A percentile compares a stretch with the other conserved stretches of the same genome.
Conservation (phyloP, 1,139 yeast genomes). For the Magnusiomyces sp. region DNA sequence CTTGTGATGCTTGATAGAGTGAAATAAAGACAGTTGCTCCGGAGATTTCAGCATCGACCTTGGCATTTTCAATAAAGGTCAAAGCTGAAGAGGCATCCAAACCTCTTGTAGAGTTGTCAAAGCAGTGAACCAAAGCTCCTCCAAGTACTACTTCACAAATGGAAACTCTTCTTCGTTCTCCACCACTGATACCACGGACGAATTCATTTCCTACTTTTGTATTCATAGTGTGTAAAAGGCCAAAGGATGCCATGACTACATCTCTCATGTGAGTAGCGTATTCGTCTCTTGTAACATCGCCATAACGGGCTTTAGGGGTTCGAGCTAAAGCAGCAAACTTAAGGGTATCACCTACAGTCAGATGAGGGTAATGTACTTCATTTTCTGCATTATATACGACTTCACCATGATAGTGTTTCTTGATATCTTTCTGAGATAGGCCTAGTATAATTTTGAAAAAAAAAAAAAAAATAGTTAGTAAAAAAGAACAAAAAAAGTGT, state of each 20-base stretch:
- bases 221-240: conserved; percentile 54
- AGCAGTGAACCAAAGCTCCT: conserved; percentile 56
- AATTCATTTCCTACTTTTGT: conserved; percentile 65
- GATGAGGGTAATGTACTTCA: conserved; percentile 66
- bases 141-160: conserved; percentile 60
- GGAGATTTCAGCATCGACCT: conserved; percentile 51
- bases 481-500: no score
- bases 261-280: conserved; percentile 56
- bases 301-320: conserved; percentile 57
- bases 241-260: conserved; percentile 65
- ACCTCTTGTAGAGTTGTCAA: conserved; percentile 74
- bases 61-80: conserved; percentile 63
- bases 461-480: no score
- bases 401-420: conserved; percentile 55
- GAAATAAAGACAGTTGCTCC: conserved; percentile 66
- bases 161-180: conserved; percentile 76
- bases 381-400: conserved; percentile 65
- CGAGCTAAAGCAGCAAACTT: conserved; percentile 54
- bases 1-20: no score
- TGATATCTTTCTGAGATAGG: conserved; percentile 46
- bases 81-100: conserved; percentile 68
- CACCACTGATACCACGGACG: conserved; percentile 75
- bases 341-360: conserved; percentile 64
- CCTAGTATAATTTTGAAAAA: no score
- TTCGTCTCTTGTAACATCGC: conserved; percentile 47